Percentiles rank a stretch among this genome's conserved stretches.
Conservation (phyloP, 1,284 basidiomycete species). For the Cerioporus squamosus region DNA sequence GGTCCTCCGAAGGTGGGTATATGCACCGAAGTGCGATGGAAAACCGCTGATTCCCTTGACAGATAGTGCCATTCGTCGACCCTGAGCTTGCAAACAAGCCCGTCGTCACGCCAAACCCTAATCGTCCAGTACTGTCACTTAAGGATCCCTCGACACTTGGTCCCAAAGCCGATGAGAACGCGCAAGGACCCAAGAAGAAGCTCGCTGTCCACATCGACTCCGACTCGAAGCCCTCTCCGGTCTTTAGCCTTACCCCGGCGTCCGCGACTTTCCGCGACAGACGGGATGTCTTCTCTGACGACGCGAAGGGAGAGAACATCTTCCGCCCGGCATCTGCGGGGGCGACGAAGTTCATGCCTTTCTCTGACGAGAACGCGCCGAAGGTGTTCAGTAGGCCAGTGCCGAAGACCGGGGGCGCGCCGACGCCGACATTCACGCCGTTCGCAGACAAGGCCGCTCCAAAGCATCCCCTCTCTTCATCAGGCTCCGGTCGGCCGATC, state of each 20-base stretch:
- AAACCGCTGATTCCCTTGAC: not conserved
- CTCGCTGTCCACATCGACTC: slow-evolving; percentile 18
- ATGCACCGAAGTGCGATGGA: not conserved
- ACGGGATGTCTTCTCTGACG: slow-evolving; percentile 49
- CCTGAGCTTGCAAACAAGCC: slow-evolving; percentile 30
- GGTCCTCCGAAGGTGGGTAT: slow-evolving; percentile 46
- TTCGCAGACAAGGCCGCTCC: slow-evolving; percentile 36
- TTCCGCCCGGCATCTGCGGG: slow-evolving; percentile 19
- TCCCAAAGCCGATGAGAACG: slow-evolving; percentile 31
- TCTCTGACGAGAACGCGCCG: slow-evolving; percentile 56
- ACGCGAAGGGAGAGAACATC: slow-evolving; percentile 37
- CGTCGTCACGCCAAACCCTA: slow-evolving; percentile 32
- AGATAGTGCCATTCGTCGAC: slow-evolving; percentile 39
- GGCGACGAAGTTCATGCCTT: slow-evolving; percentile 45
- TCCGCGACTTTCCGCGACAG: slow-evolving; percentile 45
- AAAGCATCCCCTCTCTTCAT: slow-evolving; percentile 16
- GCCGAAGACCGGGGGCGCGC: slow-evolving; percentile 45
- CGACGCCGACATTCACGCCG: slow-evolving; percentile 44
- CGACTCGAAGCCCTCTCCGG: slow-evolving; percentile 22
- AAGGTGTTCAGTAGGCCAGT: slow-evolving; percentile 75
- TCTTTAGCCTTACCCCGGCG: slow-evolving; percentile 66
- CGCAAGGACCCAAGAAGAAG: slow-evolving; percentile 32
- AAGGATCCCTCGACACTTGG: slow-evolving; percentile 37
- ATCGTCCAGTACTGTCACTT: slow-evolving; percentile 41
- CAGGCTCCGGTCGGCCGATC: slow-evolving; percentile 17